phyloP scores from a whole-genome alignment of 176 grass and related monocot genomes.

The Avena insularis region DNA sequence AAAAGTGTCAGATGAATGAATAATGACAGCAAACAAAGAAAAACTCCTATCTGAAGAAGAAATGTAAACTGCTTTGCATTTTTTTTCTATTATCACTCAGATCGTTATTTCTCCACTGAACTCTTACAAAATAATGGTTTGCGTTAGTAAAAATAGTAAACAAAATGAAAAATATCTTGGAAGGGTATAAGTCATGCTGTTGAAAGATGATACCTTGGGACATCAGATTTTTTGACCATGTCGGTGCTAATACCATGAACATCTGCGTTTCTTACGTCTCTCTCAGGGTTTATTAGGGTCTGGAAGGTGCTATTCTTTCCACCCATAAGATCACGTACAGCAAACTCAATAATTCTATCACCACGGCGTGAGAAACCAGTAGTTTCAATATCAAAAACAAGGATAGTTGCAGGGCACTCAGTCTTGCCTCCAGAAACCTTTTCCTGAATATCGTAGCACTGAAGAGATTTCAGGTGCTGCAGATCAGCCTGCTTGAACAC shows the following conservation, averaged over 20 bases:
- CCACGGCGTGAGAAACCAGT: conserved; percentile 62
- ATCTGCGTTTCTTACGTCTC: conserved; percentile 46
- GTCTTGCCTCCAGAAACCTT: conserved; percentile 55
- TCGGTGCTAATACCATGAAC: conserved; percentile 68
- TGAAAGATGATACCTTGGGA: conserved; percentile 68
- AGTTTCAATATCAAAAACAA: conserved; percentile 94
- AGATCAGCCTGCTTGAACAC: conserved; percentile 60
- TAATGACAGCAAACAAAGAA: conserved; percentile 32
- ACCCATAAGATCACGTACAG: conserved; percentile 78
- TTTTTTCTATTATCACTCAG: not conserved
- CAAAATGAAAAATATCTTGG: conserved; percentile 23
- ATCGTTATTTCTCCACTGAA: not conserved
- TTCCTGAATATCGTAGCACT: conserved; percentile 58
- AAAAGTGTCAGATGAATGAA: conserved; percentile 27
- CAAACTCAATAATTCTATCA: conserved; percentile 86
- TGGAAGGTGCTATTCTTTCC: conserved; percentile 80
- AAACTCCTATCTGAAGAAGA: conserved; percentile 31
- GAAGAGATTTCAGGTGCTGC: conserved; percentile 67
- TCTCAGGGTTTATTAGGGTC: conserved; percentile 82
- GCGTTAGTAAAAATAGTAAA: conserved; percentile 30
- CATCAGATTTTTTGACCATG: conserved; percentile 64
- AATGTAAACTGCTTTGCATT: not conserved
- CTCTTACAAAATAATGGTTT: conserved; percentile 3
- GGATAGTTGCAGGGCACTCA: conserved; percentile 69
- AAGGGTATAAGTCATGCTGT: not conserved